phyloP scores from a whole-genome alignment of 2,329 filamentous ascomycete genomes.

The Xylariaceae sp. region DNA sequence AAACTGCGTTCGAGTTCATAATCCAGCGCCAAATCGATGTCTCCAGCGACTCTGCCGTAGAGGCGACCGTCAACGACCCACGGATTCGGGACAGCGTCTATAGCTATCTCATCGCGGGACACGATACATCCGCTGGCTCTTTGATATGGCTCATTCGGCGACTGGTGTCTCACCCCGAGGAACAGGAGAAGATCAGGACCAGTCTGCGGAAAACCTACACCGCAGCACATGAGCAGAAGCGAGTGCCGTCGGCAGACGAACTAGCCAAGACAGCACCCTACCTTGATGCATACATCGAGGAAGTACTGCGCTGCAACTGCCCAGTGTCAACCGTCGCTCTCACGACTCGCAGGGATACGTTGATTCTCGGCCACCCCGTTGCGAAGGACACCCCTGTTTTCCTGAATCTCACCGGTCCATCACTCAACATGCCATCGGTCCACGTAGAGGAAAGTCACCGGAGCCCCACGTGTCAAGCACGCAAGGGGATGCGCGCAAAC shows the following conservation, averaged over 20 bases:
- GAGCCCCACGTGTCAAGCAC: background rate
- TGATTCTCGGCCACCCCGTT: conserved; percentile 1
- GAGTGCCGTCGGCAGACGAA: background rate
- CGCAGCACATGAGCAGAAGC: background rate
- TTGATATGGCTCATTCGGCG: background rate
- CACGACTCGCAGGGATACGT: background rate
- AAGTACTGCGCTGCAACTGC: background rate
- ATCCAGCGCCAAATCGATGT: background rate
- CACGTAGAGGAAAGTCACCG: background rate
- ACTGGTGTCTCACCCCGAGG: background rate
- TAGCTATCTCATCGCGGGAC: conserved; percentile 2
- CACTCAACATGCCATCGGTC: background rate
- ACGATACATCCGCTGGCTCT: conserved; percentile 1
- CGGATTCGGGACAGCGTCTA: background rate
- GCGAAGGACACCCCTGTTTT: background rate
- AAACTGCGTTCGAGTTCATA: background rate
- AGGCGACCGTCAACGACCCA: background rate
- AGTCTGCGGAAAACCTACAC: background rate
- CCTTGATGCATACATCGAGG: conserved; percentile 5
- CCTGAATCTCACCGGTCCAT: conserved; percentile 4
- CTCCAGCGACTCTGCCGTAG: background rate
- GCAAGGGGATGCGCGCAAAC: background rate
- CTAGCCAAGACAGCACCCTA: background rate
- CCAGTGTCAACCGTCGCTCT: background rate
- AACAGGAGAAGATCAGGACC: background rate